These are phyloP conservation scores for Botrytis deweyae DNA, from an alignment of 2,329 filamentous ascomycete genomes.

Conservation along the genomic window DNA sequence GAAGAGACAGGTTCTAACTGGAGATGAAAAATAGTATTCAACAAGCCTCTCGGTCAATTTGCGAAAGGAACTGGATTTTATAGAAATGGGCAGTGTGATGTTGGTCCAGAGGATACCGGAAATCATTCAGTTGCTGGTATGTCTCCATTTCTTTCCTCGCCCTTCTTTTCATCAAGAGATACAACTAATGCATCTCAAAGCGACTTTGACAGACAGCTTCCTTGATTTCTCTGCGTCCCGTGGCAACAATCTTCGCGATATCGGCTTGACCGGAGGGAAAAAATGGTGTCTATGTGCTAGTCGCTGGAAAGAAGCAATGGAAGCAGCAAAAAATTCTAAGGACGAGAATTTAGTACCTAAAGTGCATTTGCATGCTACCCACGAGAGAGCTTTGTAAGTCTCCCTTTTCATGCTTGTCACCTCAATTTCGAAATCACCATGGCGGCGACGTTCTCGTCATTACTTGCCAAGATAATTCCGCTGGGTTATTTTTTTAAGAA, in stretches of 20 bases:
- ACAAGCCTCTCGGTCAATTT: conserved; percentile 57
- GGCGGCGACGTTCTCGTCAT: neutral
- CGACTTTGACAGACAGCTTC: conserved; percentile 58
- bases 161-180: neutral
- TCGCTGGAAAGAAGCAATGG: conserved; percentile 56
- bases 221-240: conserved; percentile 58
- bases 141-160: neutral
- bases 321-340: conserved; percentile 22
- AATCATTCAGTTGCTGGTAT: conserved; percentile 57
- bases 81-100: conserved; percentile 59
- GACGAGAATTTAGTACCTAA: conserved; percentile 34
- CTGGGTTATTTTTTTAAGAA: neutral
- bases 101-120: conserved; percentile 53
- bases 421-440: neutral
- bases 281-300: conserved; percentile 63
- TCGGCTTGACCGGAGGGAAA: conserved; percentile 57
- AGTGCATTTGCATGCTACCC: conserved; percentile 42
- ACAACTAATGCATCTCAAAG: conserved; percentile 30
- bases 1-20: neutral
- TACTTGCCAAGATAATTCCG: no score
- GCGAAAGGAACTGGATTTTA: conserved; percentile 59
- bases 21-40: conserved; percentile 48
- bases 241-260: conserved; percentile 57
- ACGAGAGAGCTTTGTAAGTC: conserved; percentile 40
- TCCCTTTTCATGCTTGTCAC: neutral